Evolutionary conservation across 2,329 filamentous ascomycete genomes (phyloP).

Genomic region (Apiospora malaysiana): DNA sequence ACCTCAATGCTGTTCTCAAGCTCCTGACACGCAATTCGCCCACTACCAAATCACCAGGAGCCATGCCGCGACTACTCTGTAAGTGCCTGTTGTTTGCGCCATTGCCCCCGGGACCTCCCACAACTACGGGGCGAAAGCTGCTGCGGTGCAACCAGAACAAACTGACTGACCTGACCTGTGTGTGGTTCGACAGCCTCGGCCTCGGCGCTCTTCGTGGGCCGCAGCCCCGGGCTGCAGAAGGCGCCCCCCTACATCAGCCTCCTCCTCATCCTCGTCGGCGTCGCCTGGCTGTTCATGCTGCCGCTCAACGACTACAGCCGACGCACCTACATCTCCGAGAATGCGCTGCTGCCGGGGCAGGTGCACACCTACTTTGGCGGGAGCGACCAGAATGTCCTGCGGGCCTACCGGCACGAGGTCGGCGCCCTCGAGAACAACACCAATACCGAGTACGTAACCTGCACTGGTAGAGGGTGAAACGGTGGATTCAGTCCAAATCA

Average conservation of each 20-base stretch:
- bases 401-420: constrained; percentile 87
- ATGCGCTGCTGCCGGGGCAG: constrained; percentile 92
- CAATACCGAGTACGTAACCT: constrained; percentile 56
- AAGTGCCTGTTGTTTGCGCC: constrained; percentile 30
- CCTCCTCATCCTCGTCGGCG: constrained; percentile 81
- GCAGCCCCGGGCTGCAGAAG: constrained; percentile 81
- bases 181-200: constrained; percentile 55
- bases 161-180: not conserved
- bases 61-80: constrained; percentile 63
- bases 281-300: constrained; percentile 88
- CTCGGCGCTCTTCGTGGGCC: constrained; percentile 72
- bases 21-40: constrained; percentile 3
- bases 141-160: not conserved
- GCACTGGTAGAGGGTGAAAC: not conserved
- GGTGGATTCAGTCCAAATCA: not conserved
- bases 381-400: constrained; percentile 93
- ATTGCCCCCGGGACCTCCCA: not conserved
- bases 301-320: constrained; percentile 91
- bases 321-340: constrained; percentile 95
- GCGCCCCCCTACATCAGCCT: constrained; percentile 87
- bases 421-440: constrained; percentile 61
- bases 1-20: not conserved
- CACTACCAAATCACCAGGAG: constrained; percentile 23
- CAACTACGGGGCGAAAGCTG: not conserved
- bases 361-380: constrained; percentile 98